Evolutionary conservation across 352 stramenopile genomes (phyloP).

Genomic region (Phytopythium kandeliae): DNA sequence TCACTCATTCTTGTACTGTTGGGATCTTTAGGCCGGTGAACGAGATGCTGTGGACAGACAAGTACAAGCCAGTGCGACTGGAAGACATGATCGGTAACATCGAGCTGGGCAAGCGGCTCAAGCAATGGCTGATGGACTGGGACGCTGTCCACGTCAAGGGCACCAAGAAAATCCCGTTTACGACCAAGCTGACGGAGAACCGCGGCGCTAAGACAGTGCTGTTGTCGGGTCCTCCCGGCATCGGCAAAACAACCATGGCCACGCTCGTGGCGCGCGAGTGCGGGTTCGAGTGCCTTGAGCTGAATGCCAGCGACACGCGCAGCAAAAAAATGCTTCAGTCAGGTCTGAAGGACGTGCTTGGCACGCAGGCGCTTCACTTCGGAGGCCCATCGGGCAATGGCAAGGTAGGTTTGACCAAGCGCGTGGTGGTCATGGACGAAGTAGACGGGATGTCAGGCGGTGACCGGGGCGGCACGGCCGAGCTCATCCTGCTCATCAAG

Average conservation of each 20-base stretch:
- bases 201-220: constrained; percentile 91
- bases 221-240: constrained; percentile 95
- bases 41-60: constrained; percentile 93
- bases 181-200: constrained; percentile 80
- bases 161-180: constrained; percentile 79
- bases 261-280: constrained; percentile 88
- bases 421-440: constrained; percentile 99
- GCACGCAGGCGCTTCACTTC: constrained; percentile 91
- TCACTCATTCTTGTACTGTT: constrained; percentile 2
- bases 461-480: constrained; percentile 95
- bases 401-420: constrained; percentile 68
- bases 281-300: constrained; percentile 92
- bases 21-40: constrained; percentile 25
- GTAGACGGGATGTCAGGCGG: constrained; percentile 98
- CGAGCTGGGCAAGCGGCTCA: constrained; percentile 86
- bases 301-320: constrained; percentile 98
- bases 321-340: constrained; percentile 95
- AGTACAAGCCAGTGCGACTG: constrained; percentile 92
- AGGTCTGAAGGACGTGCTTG: constrained; percentile 89
- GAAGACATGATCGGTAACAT: constrained; percentile 93
- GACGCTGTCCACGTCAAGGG: constrained; percentile 77
- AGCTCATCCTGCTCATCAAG: constrained; percentile 99
- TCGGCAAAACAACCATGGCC: constrained; percentile 95
- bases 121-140: constrained; percentile 80
- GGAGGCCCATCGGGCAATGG: constrained; percentile 29